Evolutionary conservation across 495 filamentous ascomycete genomes (phyloP).

Genomic region (Trichoderma gamsii): DNA sequence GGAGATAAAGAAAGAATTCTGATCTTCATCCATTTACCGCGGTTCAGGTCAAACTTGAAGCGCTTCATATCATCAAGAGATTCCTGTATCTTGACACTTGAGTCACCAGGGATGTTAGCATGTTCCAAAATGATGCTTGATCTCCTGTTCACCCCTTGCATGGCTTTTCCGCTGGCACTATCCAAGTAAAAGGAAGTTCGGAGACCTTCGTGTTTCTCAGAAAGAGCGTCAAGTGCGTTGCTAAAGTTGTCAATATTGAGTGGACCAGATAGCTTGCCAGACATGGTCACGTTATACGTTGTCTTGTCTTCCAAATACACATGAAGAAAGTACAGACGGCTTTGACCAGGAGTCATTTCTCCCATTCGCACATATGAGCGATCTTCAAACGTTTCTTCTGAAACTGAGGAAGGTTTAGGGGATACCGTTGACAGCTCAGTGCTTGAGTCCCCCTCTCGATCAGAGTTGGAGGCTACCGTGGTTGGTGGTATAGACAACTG

Average conservation of each 20-base stretch:
- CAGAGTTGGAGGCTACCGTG: not conserved
- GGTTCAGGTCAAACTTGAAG: slow-evolving; percentile 21
- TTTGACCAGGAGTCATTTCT: not conserved
- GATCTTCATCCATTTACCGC: slow-evolving; percentile 21
- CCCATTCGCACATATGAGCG: not conserved
- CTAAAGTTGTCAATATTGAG: slow-evolving; percentile 24
- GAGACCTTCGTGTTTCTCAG: slow-evolving; percentile 37
- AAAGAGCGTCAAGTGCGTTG: slow-evolving; percentile 29
- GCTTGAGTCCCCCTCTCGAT: not conserved
- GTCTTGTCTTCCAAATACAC: not conserved
- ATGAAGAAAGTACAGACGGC: not conserved
- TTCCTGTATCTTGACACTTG: not conserved
- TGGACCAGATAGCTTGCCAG: slow-evolving; percentile 19
- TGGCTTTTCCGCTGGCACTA: not conserved
- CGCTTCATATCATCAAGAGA: slow-evolving; percentile 17
- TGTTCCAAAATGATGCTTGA: not conserved
- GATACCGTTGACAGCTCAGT: not conserved
- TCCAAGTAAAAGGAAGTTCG: slow-evolving; percentile 29
- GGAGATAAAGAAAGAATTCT: slow-evolving; percentile 18
- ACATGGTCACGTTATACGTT: not conserved
- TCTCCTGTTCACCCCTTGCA: slow-evolving; percentile 19
- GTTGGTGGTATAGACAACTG: not conserved
- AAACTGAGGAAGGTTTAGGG: not conserved
- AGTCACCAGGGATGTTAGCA: not conserved
- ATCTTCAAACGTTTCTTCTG: not conserved